Evolutionary conservation across 495 filamentous ascomycete genomes (phyloP), one percentile per base, ranked within the genome.

Genomic region (Trypethelium eluteriae): DNA sequence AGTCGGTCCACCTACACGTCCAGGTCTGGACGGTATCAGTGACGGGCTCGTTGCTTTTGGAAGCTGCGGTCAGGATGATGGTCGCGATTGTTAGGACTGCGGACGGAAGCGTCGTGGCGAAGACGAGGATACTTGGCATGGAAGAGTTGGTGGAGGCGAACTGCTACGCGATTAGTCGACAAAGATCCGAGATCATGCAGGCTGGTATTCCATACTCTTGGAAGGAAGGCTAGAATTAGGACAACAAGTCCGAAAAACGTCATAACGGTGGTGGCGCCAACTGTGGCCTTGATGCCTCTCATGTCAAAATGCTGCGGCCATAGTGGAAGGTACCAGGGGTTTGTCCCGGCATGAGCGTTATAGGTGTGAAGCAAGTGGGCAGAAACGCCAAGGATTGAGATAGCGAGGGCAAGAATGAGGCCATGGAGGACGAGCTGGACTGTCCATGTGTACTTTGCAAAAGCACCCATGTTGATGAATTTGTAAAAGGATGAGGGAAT

Each of bases 281-380:
- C 68, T n/a, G 77, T 59, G 12, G 68, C 64, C 56, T 75, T 70
- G 12, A 75, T 73, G 38, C 74, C 74, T 3, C 65, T 34, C 3
- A 66, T 66, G 49, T 77, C 72, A 64, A 78, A 77, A 66, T 77
- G 75, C 47, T 73, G 66, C 1, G 76, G 75, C 75, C 75, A 77
- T 16, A 77, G 62, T 9, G 75, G 75, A 11, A 78, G 64, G 67
- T 75, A 76, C 76, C 76, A 78, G 32, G 70, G 73, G 64, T 78
- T 76, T n/a, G 69, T 68, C 3, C 63, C 62, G 39, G 74, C 73
- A 59, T 76, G 49, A 10, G 66, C 70, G 67, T 74, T 70, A 67
- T 59, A 32, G 53, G 34, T 59, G 34, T 59, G 53, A 4, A 59
- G 53, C 6, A 59, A 32, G 53, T 36, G 53, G 5, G 53, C 53